Evolutionary conservation across 1,284 basidiomycete genomes (phyloP), one percentile per base, ranked within the genome.

Genomic region (Ustilago hordei): DNA sequence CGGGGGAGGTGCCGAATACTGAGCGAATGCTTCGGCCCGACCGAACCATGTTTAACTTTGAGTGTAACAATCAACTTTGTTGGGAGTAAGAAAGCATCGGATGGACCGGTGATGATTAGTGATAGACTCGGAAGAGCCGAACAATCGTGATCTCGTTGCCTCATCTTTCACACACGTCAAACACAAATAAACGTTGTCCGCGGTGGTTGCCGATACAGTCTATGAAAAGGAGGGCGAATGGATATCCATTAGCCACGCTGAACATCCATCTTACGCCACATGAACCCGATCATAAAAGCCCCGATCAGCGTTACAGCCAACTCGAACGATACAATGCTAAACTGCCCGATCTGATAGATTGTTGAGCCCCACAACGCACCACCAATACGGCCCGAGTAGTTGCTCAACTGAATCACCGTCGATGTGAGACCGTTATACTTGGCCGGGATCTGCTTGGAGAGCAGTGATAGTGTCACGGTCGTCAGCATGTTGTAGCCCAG

Each of bases 251-350:
- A 79, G 0, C 77, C 77, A 15, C 65, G 66, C 32, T 54, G 50
- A 15, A 72, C 69, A 50, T 75, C 64, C 69, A 79, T 79, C 36
- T 69, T 66, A 15, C 69, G 66, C 77, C 77, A 79, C 65, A 79
- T 64, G 35, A 75, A 62, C 12, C 73, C 67, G 17, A 75, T 62
- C 58, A 75, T 45, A 31, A 59, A 69, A 4, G 73, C 59, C 8
- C 77, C 77, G 17, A 79, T 56, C 65, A 79, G 52, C 4, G 69
- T 75, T 32, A 79, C 69, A 15, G 62, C 67, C 36, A 79, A 54
- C 45, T 79, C 77, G 35, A 79, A 60, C 35, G 63, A 60, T 8
- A 79, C 62, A 32, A 79, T 79, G 48, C 73, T 56, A 28, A 75
- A 72, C 62, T 79, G 77, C 1, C 77, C 77, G 8, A 79, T 64